Conservation (phyloP, 768 basidiomycete species). For the Mycena chlorophos region DNA sequence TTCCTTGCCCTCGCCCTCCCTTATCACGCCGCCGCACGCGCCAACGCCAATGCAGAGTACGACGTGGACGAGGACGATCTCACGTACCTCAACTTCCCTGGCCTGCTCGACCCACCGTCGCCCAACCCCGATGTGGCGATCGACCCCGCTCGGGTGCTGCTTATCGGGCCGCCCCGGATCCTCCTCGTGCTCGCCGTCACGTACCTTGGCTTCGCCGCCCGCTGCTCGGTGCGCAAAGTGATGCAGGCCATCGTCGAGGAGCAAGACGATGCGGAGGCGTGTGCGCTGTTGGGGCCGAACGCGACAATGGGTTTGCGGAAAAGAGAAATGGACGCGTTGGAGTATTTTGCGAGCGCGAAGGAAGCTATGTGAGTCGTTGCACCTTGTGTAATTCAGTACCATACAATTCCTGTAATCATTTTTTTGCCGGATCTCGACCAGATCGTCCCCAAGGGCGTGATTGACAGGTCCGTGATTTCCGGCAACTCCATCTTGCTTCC, state of each 20-base stretch:
- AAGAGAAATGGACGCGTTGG: conserved; percentile 1
- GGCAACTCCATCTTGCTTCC: too few relatives aligned
- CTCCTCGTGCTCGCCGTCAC: conserved; percentile 9
- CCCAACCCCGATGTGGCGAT: conserved; percentile 2
- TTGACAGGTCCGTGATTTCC: too few relatives aligned
- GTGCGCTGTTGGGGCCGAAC: conserved; percentile 6
- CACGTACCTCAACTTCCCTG: background rate
- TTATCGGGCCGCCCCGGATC: conserved; percentile 13
- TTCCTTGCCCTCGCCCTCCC: conserved; percentile 22
- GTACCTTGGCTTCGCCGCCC: conserved; percentile 18
- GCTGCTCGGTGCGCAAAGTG: conserved; percentile 10
- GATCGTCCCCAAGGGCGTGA: too few relatives aligned
- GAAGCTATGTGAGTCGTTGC: too few relatives aligned
- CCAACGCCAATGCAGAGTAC: background rate
- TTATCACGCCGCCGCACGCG: conserved; percentile 11
- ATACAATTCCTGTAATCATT: too few relatives aligned
- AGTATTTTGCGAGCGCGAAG: conserved; percentile 6
- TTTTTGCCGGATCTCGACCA: too few relatives aligned
- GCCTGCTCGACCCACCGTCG: conserved; percentile 13
- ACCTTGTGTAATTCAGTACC: too few relatives aligned
- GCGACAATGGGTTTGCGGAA: conserved; percentile 12
- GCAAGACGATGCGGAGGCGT: conserved; percentile 10
- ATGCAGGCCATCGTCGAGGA: conserved; percentile 17
- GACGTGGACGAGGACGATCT: background rate
- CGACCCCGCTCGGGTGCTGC: conserved; percentile 17